These are phyloP conservation scores for Eimeria zaria DNA, from an alignment of 169 alveolate species.

Conservation along the genomic window DNA sequence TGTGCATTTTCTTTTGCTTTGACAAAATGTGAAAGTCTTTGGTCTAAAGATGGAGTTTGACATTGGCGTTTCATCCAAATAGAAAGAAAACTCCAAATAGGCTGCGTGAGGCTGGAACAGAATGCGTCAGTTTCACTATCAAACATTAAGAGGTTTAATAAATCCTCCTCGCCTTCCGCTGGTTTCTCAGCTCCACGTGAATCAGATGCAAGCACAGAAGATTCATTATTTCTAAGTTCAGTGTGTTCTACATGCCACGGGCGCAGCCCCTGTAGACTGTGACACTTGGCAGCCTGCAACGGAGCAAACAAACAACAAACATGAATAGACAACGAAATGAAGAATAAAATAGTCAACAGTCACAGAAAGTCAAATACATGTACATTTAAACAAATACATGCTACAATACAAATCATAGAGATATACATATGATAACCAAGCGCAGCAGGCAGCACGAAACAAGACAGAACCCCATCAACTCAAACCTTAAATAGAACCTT, in stretches of 20 bases:
- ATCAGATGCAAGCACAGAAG: not conserved
- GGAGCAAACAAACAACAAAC: not conserved
- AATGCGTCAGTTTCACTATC: slow-evolving; percentile 24
- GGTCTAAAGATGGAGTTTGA: slow-evolving; percentile 8
- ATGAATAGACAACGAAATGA: not conserved
- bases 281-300: slow-evolving; percentile 52
- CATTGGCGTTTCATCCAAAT: not conserved
- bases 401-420: not conserved
- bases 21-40: slow-evolving; percentile 1
- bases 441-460: no score
- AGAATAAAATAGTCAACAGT: not conserved
- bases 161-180: not conserved
- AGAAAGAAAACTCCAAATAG: not conserved
- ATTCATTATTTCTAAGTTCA: not conserved
- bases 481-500: no score
- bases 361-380: not conserved
- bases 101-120: slow-evolving; percentile 20
- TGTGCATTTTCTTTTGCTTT: slow-evolving; percentile 42
- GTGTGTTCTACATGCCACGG: not conserved
- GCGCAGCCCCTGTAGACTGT: slow-evolving; percentile 18
- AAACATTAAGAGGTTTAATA: not conserved
- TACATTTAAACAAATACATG: not conserved
- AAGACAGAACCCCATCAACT: no score
- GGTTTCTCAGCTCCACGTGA: not conserved
- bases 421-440: no score